Conservation (phyloP, 1,139 yeast species). For the Lodderomyces parapsilosis region DNA sequence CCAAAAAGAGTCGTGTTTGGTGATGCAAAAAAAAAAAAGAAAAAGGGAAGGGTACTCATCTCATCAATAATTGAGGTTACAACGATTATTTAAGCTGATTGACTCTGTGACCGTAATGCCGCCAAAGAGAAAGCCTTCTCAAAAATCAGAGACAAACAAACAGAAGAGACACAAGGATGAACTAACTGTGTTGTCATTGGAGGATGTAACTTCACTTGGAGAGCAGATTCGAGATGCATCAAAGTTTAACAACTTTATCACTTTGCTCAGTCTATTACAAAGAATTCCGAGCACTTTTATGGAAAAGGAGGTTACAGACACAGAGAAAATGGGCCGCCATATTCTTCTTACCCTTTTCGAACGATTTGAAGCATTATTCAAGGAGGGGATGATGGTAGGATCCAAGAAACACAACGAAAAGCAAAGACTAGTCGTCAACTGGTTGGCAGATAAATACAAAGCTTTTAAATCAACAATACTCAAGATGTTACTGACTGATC, state of each 20-base stretch:
- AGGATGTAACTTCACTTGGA: slow-evolving; percentile 32
- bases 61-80: slow-evolving; percentile 4
- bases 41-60: background rate
- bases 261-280: slow-evolving; percentile 40
- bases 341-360: slow-evolving; percentile 53
- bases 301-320: slow-evolving; percentile 21
- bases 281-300: slow-evolving; percentile 21
- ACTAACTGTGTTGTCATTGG: slow-evolving; percentile 16
- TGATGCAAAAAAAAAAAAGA: background rate
- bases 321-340: slow-evolving; percentile 43
- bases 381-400: slow-evolving; percentile 44
- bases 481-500: slow-evolving; percentile 33
- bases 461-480: slow-evolving; percentile 49
- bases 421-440: slow-evolving; percentile 48
- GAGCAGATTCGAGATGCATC: slow-evolving; percentile 26
- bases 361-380: slow-evolving; percentile 56
- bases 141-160: slow-evolving; percentile 10
- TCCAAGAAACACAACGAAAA: slow-evolving; percentile 51
- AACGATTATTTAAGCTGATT: too few species aligned
- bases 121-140: slow-evolving; percentile 21
- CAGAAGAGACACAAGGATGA: slow-evolving; percentile 11
- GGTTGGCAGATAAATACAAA: slow-evolving; percentile 65
- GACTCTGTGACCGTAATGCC: slow-evolving; percentile 17
- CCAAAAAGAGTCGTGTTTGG: background rate
- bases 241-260: slow-evolving; percentile 53